Evolutionary conservation across 2,329 filamentous ascomycete genomes (phyloP), one percentile per base, ranked within the genome.

Genomic region (Lecanicillium sp.): DNA sequence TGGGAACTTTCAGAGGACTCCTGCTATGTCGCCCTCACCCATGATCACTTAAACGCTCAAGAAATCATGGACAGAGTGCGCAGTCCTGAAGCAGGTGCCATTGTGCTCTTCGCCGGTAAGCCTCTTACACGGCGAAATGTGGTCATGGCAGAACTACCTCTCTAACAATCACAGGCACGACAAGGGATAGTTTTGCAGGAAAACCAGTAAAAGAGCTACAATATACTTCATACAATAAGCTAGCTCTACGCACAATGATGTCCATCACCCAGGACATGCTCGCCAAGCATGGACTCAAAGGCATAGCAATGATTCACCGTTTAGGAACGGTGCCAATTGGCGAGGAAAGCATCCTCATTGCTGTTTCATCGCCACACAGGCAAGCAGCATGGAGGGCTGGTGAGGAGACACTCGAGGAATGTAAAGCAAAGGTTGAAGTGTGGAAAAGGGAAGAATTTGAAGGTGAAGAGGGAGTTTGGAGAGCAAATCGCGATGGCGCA

Each of bases 401-500:
- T 0, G 90, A 96, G 65, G 86, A 94, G 63, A 84, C 88, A 25
- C 64, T 96, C 42, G 90, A 96, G 65, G 67, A 77, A 56, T 87
- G 85, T 54, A 98, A 96, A 66, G 76, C 75, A 40, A 78, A 72
- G 48, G 86, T 86, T n/a, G 92, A 98, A 67, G 81, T 98, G 30
- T 95, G 90, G 90, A 95, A 95, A 65, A 69, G 79, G 47, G 90
- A 96, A 65, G 83, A 87, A 57, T 95, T 95, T 67, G 78, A 74
- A 33, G 82, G 75, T 2, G 82, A 79, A 16, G 81, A 83, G 46
- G 85, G 80, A 6, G 73, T 92, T 32, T 95, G 89, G 89, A 80
- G 87, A 62, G 86, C 85, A 44, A 95, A 95, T 63, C 65, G 81
- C 47, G 88, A 94, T 61, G 84, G 83, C 9, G 66, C 69, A 43